Conservation (phyloP, 2,329 filamentous ascomycete genomes). For the Cercospora sojina region DNA sequence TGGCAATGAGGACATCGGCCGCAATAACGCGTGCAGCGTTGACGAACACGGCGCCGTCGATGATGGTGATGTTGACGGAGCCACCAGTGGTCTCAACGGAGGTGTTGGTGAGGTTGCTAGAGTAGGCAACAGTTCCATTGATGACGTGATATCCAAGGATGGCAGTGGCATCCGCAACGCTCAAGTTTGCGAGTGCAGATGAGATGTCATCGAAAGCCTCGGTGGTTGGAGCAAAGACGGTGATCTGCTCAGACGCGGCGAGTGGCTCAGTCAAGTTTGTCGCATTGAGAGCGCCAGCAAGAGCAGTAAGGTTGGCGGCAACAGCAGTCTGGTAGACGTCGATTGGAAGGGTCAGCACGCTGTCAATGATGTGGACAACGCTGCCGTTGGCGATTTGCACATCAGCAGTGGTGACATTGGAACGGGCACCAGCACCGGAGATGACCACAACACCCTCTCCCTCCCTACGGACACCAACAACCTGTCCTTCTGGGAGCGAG, state of each 20-base stretch:
- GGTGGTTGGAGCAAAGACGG: conserved; percentile 65
- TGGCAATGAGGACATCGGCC: conserved; percentile 45
- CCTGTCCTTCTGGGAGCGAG: conserved; percentile 61
- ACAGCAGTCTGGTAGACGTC: conserved; percentile 27
- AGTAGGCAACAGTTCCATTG: conserved; percentile 56
- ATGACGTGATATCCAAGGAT: conserved; percentile 67
- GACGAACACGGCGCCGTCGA: conserved; percentile 43
- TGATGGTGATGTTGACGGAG: conserved; percentile 44
- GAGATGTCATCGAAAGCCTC: conserved; percentile 59
- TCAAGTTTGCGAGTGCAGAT: conserved; percentile 51
- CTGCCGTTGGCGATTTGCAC: conserved; percentile 35
- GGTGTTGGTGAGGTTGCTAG: conserved; percentile 42
- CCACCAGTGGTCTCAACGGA: conserved; percentile 42
- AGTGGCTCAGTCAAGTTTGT: conserved; percentile 46
- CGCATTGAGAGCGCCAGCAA: conserved; percentile 44
- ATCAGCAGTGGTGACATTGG: conserved; percentile 50
- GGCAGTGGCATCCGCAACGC: conserved; percentile 48
- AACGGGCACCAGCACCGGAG: conserved; percentile 53
- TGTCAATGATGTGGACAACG: conserved; percentile 50
- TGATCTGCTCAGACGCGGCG: conserved; percentile 51
- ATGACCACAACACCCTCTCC: conserved; percentile 51
- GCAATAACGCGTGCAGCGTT: conserved; percentile 46
- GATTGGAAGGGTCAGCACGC: conserved; percentile 44
- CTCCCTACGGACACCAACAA: conserved; percentile 35
- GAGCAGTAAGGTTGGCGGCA: conserved; percentile 39